Evolutionary conservation across 441 rosid genomes (phyloP).

Genomic region (Euphorbia celastroides): DNA sequence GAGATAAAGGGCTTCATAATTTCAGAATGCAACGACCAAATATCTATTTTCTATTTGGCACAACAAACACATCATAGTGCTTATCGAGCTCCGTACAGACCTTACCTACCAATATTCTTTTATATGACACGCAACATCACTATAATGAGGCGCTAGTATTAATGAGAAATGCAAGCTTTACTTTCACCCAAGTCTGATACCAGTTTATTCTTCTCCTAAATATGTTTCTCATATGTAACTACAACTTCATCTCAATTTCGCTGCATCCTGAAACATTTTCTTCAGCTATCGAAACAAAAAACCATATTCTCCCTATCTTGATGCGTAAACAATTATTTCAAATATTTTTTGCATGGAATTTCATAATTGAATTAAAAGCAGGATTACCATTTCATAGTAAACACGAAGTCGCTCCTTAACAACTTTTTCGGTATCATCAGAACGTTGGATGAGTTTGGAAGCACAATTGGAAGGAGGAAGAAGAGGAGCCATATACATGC

Average conservation of each 20-base stretch:
- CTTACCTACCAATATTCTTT: background rate
- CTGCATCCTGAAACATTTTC: too few species aligned
- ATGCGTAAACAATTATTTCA: background rate
- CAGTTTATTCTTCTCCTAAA: slow-evolving; percentile 1
- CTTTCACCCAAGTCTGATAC: background rate
- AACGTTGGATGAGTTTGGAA: slow-evolving; percentile 71
- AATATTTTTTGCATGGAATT: too few species aligned
- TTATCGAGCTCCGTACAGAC: background rate
- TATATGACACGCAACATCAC: background rate
- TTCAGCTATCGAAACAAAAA: too few species aligned
- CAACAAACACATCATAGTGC: background rate
- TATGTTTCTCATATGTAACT: background rate
- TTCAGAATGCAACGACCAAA: background rate
- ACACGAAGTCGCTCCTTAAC: slow-evolving; percentile 80
- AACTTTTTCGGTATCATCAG: slow-evolving; percentile 91
- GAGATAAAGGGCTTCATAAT: background rate
- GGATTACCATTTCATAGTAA: slow-evolving; percentile 60
- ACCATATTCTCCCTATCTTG: too few species aligned
- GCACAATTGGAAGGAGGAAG: slow-evolving; percentile 85
- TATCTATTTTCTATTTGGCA: background rate
- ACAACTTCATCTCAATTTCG: background rate
- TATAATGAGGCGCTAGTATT: background rate
- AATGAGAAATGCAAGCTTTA: background rate
- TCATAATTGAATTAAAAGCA: too few species aligned
- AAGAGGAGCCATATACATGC: slow-evolving; percentile 91